Evolutionary conservation across 768 basidiomycete genomes (phyloP).

Genomic region (Serendipita sp.): DNA sequence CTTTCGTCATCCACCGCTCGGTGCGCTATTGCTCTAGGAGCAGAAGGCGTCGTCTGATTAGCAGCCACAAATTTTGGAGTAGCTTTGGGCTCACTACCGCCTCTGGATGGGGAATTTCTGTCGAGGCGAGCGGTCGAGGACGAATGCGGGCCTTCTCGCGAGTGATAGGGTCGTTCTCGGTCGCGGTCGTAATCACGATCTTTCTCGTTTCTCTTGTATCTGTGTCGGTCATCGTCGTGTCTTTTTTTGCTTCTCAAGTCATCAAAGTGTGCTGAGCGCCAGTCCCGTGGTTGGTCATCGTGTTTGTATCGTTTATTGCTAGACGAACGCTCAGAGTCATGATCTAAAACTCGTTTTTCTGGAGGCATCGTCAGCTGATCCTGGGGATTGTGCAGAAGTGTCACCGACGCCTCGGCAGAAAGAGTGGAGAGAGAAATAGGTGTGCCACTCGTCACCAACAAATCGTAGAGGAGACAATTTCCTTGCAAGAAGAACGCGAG

Average conservation of each 20-base stretch:
- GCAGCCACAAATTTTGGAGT: too few relatives aligned
- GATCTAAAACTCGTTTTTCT: slow-evolving; percentile 3
- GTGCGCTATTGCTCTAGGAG: slow-evolving; percentile 15
- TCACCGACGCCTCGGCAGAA: slow-evolving; percentile 2
- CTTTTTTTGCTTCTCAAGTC: slow-evolving; percentile 22
- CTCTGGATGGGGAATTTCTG: slow-evolving; percentile 9
- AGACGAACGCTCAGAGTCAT: not conserved
- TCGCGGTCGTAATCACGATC: slow-evolving; percentile 22
- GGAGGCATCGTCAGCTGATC: slow-evolving; percentile 4
- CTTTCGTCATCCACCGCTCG: slow-evolving; percentile 31
- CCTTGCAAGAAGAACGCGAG: too few relatives aligned
- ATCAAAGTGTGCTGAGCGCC: slow-evolving; percentile 15
- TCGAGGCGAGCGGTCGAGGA: slow-evolving; percentile 15
- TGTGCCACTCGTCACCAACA: not conserved
- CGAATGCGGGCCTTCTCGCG: slow-evolving; percentile 19
- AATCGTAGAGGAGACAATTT: not conserved
- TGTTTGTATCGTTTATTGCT: slow-evolving; percentile 13
- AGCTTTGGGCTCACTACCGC: slow-evolving; percentile 7
- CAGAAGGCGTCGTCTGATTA: slow-evolving; percentile 4
- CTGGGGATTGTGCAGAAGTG: not conserved
- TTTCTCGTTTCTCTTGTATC: not conserved
- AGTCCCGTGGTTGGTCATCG: slow-evolving; percentile 10
- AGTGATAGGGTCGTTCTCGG: slow-evolving; percentile 17
- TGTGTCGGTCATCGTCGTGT: slow-evolving; percentile 15
- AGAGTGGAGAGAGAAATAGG: not conserved